phyloP scores from a whole-genome alignment of 352 stramenopile genomes.

The Pythium grandisporangium region DNA sequence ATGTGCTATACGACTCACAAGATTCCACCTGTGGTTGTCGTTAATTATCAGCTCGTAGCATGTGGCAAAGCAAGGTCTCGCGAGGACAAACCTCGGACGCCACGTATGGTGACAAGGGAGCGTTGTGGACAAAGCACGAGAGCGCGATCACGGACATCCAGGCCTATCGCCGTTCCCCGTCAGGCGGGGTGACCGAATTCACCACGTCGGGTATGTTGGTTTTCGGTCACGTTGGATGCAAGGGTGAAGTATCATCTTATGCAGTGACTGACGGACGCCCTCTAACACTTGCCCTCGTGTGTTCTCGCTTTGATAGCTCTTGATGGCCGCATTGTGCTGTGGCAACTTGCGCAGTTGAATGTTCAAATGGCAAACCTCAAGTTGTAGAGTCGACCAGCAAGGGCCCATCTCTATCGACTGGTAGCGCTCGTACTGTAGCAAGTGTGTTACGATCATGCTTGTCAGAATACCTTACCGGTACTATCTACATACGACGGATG shows the following conservation, averaged over 20 bases:
- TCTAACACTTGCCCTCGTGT: not conserved
- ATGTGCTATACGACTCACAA: too few relatives aligned
- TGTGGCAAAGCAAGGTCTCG: constrained; percentile 82
- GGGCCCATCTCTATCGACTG: too few relatives aligned
- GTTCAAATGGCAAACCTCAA: constrained; percentile 76
- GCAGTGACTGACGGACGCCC: too few relatives aligned
- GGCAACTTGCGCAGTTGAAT: constrained; percentile 64
- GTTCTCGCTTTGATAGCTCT: constrained; percentile 30
- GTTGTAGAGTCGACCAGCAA: constrained; percentile 56
- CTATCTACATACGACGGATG: too few relatives aligned
- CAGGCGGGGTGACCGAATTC: constrained; percentile 62
- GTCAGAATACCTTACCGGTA: too few relatives aligned
- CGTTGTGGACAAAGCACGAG: constrained; percentile 84
- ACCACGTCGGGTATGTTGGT: constrained; percentile 61
- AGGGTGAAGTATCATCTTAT: too few relatives aligned
- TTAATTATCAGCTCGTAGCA: constrained; percentile 36
- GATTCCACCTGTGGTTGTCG: too few relatives aligned
- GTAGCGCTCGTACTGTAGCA: too few relatives aligned
- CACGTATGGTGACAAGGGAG: constrained; percentile 69
- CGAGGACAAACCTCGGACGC: constrained; percentile 77
- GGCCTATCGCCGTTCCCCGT: constrained; percentile 34
- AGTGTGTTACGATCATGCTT: too few relatives aligned
- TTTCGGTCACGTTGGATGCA: not conserved
- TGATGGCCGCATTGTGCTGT: constrained; percentile 73
- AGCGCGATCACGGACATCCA: constrained; percentile 83